Evolutionary conservation across 108 stramenopile genomes (phyloP).

Genomic region (Bacterosira constricta): DNA sequence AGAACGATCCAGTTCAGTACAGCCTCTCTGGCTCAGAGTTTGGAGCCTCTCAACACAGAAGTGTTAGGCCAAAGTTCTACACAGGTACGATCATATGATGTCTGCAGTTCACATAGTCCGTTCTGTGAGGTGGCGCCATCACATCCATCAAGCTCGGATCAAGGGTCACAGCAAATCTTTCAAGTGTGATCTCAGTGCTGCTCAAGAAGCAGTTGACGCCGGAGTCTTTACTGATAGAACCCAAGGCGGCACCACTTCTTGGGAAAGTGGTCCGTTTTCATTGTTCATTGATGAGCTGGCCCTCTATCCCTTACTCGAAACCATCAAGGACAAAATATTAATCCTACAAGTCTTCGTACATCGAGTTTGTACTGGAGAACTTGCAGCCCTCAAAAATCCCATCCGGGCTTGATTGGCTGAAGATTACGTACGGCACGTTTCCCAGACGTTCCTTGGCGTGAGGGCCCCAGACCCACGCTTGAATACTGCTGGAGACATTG

Average conservation of each 20-base stretch:
- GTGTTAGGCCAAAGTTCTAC: too few relatives aligned
- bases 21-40: too few relatives aligned
- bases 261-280: conserved; percentile 11
- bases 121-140: too few relatives aligned
- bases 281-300: conserved; percentile 12
- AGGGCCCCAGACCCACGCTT: conserved; percentile 27
- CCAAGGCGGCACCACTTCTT: conserved; percentile 2
- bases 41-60: too few relatives aligned
- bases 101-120: too few relatives aligned
- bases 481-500: conserved; percentile 9
- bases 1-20: too few relatives aligned
- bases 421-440: conserved; percentile 38
- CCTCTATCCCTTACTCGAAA: too few relatives aligned
- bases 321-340: conserved; percentile 23
- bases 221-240: conserved; percentile 30
- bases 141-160: too few relatives aligned
- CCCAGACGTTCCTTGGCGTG: conserved; percentile 31
- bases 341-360: conserved; percentile 29
- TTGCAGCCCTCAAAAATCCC: neutral
- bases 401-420: conserved; percentile 29
- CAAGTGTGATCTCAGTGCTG: conserved; percentile 24
- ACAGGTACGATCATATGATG: too few relatives aligned
- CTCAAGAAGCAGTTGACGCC: conserved; percentile 17
- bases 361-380: too few relatives aligned
- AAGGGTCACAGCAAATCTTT: conserved; percentile 23